Evolutionary conservation across 192 early-diverging fungal species (phyloP).

Genomic region (Coemansia sp.): DNA sequence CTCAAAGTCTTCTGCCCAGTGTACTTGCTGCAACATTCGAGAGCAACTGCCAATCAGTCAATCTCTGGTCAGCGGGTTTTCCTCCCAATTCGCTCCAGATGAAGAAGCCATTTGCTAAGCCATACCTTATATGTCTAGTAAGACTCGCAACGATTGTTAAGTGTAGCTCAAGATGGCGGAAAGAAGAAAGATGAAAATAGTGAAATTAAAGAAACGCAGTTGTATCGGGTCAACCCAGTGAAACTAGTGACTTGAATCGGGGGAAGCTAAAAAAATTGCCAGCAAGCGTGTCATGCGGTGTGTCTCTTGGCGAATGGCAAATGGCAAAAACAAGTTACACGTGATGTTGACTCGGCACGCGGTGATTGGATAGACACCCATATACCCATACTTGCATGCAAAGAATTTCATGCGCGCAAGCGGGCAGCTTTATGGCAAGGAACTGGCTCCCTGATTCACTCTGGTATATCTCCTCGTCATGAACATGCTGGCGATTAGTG

Average conservation of each 20-base stretch:
- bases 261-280: constrained; percentile 4
- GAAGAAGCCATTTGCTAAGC: not conserved
- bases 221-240: not conserved
- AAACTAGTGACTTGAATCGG: not conserved
- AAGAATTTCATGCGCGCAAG: not conserved
- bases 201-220: constrained; percentile 14
- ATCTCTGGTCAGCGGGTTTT: not conserved
- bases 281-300: not conserved
- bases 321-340: not conserved
- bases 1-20: not conserved
- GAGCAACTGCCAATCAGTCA: not conserved
- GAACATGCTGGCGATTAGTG: not conserved
- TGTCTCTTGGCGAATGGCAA: not conserved
- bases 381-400: constrained; percentile 17
- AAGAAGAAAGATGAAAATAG: constrained; percentile 21
- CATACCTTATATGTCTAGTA: not conserved
- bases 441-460: not conserved
- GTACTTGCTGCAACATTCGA: not conserved
- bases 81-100: not conserved
- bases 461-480: not conserved
- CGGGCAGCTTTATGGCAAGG: not conserved
- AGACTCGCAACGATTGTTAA: constrained; percentile 19
- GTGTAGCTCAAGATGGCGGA: constrained; percentile 6
- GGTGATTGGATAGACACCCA: constrained; percentile 32
- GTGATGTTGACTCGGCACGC: constrained; percentile 37